Base-by-base conservation (phyloP, 179 eudicot genomes). In the Spinacia oleracea region DNA sequence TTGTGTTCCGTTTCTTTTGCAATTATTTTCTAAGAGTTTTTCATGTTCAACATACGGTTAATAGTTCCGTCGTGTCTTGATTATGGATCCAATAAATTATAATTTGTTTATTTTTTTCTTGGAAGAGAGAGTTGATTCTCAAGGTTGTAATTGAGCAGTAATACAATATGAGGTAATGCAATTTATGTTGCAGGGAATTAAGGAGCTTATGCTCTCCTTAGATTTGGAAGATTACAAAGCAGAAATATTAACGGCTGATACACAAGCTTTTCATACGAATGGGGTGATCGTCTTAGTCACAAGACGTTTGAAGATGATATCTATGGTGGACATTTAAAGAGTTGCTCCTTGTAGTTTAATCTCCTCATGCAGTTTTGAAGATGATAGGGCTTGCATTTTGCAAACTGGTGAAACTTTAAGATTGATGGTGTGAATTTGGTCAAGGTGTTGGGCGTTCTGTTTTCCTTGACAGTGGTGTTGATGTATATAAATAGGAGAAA, bases 261-360 rank as follows among this genome's bases (percentile, higher is more conserved):
- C 92, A 14, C 93, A 89, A 48, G 88, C 86, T 27, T 87, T 93
- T 74, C 43, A 79, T 38, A 65, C 43, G 76, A 69, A 79, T 64
- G 93, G 92, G 35, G 88, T 91, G 62, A 75, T 87, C 65, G 88
- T 90, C 65, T 77, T 84, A 60, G 90, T 91, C 53, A 90, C 91
- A 6, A 93, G 96, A 62, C 74, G 73, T 70, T 76, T 86, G 42
- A 87, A n/a, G n/a, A n/a, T n/a, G n/a, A n/a, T n/a, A n/a, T 58
- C 63, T 25, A 9, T 11, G 6, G 15, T 27, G 65, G 15, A 12
- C 65, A 23, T 60, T 27, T 5, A 0, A 25, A 27, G 34, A 60
- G 31, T 60, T 60, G 11, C 16, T 5, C 56, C n/a, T 1, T 9
- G 56, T 51, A 16, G 56, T 16, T 51, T 51, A 16, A 18, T 51